Evolutionary conservation across 2,329 filamentous ascomycete species (phyloP), one percentile per base, ranked within the genome.

Genomic region (Scedosporium boydii): DNA sequence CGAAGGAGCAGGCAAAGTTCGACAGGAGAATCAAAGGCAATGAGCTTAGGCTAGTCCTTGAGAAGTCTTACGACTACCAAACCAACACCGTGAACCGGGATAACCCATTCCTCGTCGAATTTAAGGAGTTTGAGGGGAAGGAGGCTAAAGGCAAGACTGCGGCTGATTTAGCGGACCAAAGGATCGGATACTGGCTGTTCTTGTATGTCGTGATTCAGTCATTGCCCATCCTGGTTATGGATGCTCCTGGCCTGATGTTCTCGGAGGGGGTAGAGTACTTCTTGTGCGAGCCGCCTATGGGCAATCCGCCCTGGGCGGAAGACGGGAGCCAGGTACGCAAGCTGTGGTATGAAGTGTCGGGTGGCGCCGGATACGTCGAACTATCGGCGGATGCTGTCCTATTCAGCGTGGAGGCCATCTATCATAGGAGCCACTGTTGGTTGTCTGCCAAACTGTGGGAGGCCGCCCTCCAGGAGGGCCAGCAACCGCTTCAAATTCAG

Each of bases 181-280:
- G 90, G 53, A 84, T 88, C 53, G 90, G 90, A 14, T 86, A 89
- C 71, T 95, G 90, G 90, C 78, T 95, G 59, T 93, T 93, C 76
- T 78, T 93, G 63, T 93, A 93, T 70, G 87, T 85, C 6, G 84
- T 91, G 7, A 79, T 93, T 6, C 89, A 95, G 73, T 87, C 87
- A 1, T 78, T 93, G 26, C 90, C 90, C 4, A 87, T 91, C 80
- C 78, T 93, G 10, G 88, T 90, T 1, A 80, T 91, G 41, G 90
- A 95, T 71, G 89, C 88, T 0, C 88, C 88, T 0, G 86, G 82
- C 9, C 76, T 93, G 55, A 82, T 81, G 61, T 87, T 82, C 71
- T 88, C 85, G 0, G 84, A 91, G 59, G 87, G 83, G 1, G 88
- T 91, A 2, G 90, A 93, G 72, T 91, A 93, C 74, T 95, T 93